phyloP scores from a whole-genome alignment of 495 filamentous ascomycete genomes.

The Aspergillus olivimuriae region DNA sequence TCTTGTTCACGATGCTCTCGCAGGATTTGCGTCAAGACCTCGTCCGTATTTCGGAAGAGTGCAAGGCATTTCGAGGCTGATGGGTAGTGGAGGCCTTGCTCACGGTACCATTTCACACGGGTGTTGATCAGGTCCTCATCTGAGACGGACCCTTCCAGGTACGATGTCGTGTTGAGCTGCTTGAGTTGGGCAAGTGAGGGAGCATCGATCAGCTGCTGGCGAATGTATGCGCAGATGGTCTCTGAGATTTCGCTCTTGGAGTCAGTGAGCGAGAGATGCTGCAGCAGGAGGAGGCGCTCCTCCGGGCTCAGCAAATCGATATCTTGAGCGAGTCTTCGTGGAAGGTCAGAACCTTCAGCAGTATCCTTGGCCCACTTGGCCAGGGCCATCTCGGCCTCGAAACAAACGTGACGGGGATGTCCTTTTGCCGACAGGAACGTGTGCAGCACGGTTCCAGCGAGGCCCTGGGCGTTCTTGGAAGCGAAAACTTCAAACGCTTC shows the following conservation, averaged over 20 bases:
- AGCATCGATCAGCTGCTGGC: conserved; percentile 42
- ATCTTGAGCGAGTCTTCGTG: conserved; percentile 43
- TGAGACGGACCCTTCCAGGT: conserved; percentile 42
- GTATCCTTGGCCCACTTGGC: conserved; percentile 31
- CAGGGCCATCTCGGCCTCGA: conserved; percentile 43
- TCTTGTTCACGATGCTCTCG: conserved; percentile 33
- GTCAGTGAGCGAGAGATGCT: conserved; percentile 41
- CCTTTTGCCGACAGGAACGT: conserved; percentile 48
- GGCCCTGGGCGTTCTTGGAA: conserved; percentile 48
- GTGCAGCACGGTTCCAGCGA: conserved; percentile 47
- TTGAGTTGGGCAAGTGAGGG: conserved; percentile 45
- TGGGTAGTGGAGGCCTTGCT: conserved; percentile 39
- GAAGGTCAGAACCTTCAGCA: conserved; percentile 29
- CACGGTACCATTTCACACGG: conserved; percentile 46
- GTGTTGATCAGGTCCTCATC: conserved; percentile 35
- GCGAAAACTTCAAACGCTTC: conserved; percentile 43
- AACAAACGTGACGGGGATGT: conserved; percentile 45
- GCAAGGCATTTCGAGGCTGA: conserved; percentile 29
- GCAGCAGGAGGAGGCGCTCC: conserved; percentile 45
- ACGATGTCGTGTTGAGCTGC: conserved; percentile 41
- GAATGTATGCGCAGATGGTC: conserved; percentile 36
- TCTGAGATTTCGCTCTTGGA: conserved; percentile 19
- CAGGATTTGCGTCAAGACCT: conserved; percentile 32
- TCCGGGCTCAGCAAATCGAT: conserved; percentile 47
- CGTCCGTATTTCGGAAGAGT: conserved; percentile 43